Base-by-base conservation (phyloP, 371 early-diverging fungal species). In the Rhizopus microsporus region DNA sequence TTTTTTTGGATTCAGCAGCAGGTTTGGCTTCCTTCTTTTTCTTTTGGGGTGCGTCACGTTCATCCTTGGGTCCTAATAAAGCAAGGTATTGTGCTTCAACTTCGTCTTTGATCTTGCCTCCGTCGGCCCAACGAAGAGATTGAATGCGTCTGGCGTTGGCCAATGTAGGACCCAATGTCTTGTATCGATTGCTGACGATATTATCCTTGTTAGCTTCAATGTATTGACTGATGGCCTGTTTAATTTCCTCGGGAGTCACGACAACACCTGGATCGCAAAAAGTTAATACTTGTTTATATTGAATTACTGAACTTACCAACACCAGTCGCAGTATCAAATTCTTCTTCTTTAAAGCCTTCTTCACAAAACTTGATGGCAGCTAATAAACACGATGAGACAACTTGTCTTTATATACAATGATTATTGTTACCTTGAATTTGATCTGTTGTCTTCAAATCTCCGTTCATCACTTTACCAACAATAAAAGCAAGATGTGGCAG, bases 11-110 rank as follows among this genome's bases (percentile, higher is more conserved):
- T 35, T 69, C 59, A 32, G 77, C 69, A 16, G 71, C 68, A 3
- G 78, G 76, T 52, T 67, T 78, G 32, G 72, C 61, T 52, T 73
- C 71, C 77, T 86, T 83, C 77, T 85, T 86, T 64, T 75, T 85
- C 75, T 89, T 88, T 59, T 79, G 82, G 16, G 86, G 78, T 42
- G 83, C 83, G 74, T 97, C 97, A 47, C 97, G 88, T 72, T 95
- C 97, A 69, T 97, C 97, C 74, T 94, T 95, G 58, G 96, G 96
- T 15, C 98, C 98, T 40, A 97, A 75, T 7, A 89, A 60, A n/a
- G 85, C 88, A 32, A 89, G 72, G 40, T 93, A 80, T 79, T 92
- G 89, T 16, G 82, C 84, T 51, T 98, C 98, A 5, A 97, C 74
- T 68, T 87, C 89, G 54, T 83, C 81, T 80, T 98, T 98, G 39